Base-by-base conservation (phyloP, 805 yeast genomes). In the Starmerella lactis-condensi region DNA sequence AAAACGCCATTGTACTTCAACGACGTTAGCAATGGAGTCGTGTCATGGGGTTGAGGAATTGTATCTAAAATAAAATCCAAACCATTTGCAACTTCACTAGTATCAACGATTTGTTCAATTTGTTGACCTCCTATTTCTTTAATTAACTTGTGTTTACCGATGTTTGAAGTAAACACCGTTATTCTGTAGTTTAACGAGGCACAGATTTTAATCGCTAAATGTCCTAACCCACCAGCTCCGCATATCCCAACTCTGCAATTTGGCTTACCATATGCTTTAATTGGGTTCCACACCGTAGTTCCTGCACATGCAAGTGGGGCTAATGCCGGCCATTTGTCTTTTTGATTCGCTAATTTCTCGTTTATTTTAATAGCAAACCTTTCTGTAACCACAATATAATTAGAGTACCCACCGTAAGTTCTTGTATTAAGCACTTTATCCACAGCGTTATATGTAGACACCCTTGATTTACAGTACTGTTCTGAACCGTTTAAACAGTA, bases 281-380 rank as follows among this genome's bases (percentile, higher is more conserved):
- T 52, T 31, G 83, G 83, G 7, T 78, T 65, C 57, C 58, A 74
- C 10, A 68, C 72, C 10, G 85, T 75, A 47, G 72, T 57, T 36
- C 85, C 85, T 36, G 79, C 85, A 58, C 85, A 75, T 56, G 74
- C 56, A 56, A 75, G 56, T 32, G 83, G 82, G 3, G 81, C 81
- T 17, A 69, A 79, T 19, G 60, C 56, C 24, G 60, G 65, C 28
- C 33, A 24, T 15, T 33, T 25, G 13, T 34, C 23, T 24, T 58
- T 65, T 29, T 66, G 56, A 24, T 64, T 59, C n/a, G n/a, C n/a
- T 23, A 70, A 44, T 6, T 42, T 52, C 14, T 67, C 67, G 28
- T 83, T 82, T 36, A 75, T 67, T 27, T 67, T 68, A 56, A 75
- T 62, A 2, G 62, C 72, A 48, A 69, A 69, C 35, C 64, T 60